A percentile compares a stretch with the other conserved stretches of the same genome.
Evolutionary conservation across 2,329 filamentous ascomycete genomes (phyloP).

Genomic region (Ambrosiella xylebori): DNA sequence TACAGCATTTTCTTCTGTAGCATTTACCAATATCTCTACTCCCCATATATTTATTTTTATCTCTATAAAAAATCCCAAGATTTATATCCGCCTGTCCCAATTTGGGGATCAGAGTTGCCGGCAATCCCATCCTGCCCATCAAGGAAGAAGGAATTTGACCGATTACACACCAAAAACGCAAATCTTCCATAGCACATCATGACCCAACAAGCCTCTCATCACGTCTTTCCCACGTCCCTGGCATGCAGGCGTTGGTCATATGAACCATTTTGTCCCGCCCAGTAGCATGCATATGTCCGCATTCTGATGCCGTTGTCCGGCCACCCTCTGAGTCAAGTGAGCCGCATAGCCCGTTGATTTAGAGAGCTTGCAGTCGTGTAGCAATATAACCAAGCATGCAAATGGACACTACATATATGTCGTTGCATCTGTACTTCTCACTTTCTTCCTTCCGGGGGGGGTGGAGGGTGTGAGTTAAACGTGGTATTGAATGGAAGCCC

Average conservation of each 20-base stretch:
- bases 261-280: not conserved
- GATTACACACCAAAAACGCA: not conserved
- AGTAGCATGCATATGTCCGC: not conserved
- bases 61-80: too few species aligned
- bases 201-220: not conserved
- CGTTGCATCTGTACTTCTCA: too few species aligned
- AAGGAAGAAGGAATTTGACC: not conserved
- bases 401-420: too few species aligned
- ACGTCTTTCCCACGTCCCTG: not conserved
- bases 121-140: not conserved
- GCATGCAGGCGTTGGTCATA: constrained; percentile 1
- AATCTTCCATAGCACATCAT: not conserved
- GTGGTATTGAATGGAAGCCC: too few species aligned
- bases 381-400: too few species aligned
- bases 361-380: not conserved
- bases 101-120: not conserved
- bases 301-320: not conserved
- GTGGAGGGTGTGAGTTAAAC: too few species aligned
- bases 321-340: not conserved
- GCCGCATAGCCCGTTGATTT: not conserved
- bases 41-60: too few species aligned
- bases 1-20: too few species aligned
- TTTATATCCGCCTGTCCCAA: not conserved
- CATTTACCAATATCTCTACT: too few species aligned
- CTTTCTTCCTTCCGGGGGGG: too few species aligned